Evolutionary conservation across 1,284 basidiomycete species (phyloP).

Genomic region (Cystobasidium pallidum): DNA sequence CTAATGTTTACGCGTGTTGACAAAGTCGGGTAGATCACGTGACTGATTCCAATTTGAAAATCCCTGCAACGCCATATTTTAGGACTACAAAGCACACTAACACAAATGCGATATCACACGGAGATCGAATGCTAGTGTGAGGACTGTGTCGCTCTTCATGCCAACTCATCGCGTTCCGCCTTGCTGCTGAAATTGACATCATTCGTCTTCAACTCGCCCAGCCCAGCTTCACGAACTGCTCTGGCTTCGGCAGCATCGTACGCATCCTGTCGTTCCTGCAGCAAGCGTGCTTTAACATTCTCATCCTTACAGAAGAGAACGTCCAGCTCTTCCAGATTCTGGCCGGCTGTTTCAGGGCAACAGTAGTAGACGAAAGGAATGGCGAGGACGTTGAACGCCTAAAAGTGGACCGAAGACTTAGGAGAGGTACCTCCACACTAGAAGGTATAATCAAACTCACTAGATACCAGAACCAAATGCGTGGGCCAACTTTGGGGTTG

Average conservation of each 20-base stretch:
- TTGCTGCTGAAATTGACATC: background rate
- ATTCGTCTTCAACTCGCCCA: background rate
- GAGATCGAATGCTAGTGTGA: background rate
- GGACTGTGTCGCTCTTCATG: background rate
- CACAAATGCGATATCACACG: background rate
- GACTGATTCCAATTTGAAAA: background rate
- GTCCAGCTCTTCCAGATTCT: conserved; percentile 43
- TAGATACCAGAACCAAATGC: conserved; percentile 40
- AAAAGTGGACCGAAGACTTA: no score
- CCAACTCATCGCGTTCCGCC: conserved; percentile 3
- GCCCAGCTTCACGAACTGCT: conserved; percentile 8
- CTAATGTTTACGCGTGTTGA: no score
- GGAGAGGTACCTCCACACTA: no score
- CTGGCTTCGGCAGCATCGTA: conserved; percentile 18
- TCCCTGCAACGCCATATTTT: background rate
- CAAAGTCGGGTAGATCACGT: background rate
- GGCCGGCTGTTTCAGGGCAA: conserved; percentile 33
- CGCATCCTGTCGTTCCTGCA: conserved; percentile 28
- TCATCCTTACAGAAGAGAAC: conserved; percentile 33
- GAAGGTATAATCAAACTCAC: background rate
- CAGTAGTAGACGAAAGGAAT: conserved; percentile 43
- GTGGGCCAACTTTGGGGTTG: conserved; percentile 28
- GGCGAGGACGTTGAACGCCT: conserved; percentile 43
- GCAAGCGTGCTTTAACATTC: conserved; percentile 13
- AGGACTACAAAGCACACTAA: background rate